Base-by-base conservation (phyloP, 1,284 basidiomycete species). In the Heliocybe sulcata region DNA sequence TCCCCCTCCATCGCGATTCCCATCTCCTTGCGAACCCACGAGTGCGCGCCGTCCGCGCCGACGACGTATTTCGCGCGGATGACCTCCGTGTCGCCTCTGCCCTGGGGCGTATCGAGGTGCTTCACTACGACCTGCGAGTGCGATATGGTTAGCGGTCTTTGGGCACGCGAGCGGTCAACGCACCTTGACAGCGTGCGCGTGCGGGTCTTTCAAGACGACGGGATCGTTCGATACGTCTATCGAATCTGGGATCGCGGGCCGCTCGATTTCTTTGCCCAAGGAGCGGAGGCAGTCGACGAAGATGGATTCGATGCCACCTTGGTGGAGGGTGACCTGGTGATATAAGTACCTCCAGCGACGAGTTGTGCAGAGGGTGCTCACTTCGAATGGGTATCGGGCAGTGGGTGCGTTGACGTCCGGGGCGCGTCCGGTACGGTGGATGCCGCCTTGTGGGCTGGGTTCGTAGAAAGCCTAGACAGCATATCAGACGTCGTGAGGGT, bases 1-100 rank as follows among this genome's bases (percentile, higher is more conserved):
- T 90, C 87, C 19, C 90, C 90, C 58, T 89, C 81, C 85, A 92
- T 86, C 2, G 75, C 65, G 47, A 92, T 85, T 2, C 77, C 77
- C n/a, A 90, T 70, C 1, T 72, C 61, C 59, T 85, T 85, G 27
- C 90, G 77, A 4, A 90, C 86, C 89, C 88, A 92, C 2, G 87
- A 90, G 68, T 92, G 89, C 0, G 89, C 90, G n/a, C 86, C 83
- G 62, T 84, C 82, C 33, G 77, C 69, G 0, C 82, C 82, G 35
- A 84, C 67, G 2, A 83, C 74, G 59, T 72, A 84, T 61, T 78
- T 81, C 1, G 80, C 81, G 35, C 66, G 67, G 2, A 83, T 74
- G 11, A 73, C 68, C 64, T 83, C 80, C 49, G 67, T 64, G 10
- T 66, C n/a, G n/a, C n/a, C 57, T 11, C 62, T 33, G 29, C 68